Evolutionary conservation across 345 rosid genomes (phyloP).

Genomic region (Populus tremula): DNA sequence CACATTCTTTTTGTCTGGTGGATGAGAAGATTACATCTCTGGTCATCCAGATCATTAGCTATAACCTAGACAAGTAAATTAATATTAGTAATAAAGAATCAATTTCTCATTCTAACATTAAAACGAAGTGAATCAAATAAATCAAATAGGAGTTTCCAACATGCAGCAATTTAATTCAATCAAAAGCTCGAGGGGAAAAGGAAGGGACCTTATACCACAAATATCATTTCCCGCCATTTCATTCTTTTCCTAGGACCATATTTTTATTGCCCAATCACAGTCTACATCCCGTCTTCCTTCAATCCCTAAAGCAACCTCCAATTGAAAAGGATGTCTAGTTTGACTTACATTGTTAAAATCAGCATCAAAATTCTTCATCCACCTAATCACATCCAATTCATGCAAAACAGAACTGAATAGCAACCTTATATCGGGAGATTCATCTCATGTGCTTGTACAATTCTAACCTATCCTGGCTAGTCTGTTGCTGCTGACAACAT

Average conservation of each 20-base stretch:
- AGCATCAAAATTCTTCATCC: not conserved
- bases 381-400: not conserved
- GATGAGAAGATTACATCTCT: conserved; percentile 95
- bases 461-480: not conserved
- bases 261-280: no score
- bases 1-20: conserved; percentile 98
- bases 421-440: not conserved
- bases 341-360: not conserved
- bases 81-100: not conserved
- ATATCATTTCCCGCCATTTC: not conserved
- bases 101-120: conserved; percentile 9
- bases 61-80: conserved; percentile 51
- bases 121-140: not conserved
- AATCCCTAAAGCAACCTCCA: not conserved
- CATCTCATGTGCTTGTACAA: not conserved
- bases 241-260: not conserved
- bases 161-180: not conserved
- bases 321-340: not conserved
- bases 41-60: conserved; percentile 95
- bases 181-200: not conserved
- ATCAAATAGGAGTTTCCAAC: not conserved
- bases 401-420: not conserved
- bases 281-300: not conserved
- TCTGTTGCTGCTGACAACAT: not conserved
- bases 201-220: not conserved